These are phyloP conservation scores for Entomortierella chlamydospora DNA, from an alignment of 192 early-diverging fungal species.

Conservation along the genomic window DNA sequence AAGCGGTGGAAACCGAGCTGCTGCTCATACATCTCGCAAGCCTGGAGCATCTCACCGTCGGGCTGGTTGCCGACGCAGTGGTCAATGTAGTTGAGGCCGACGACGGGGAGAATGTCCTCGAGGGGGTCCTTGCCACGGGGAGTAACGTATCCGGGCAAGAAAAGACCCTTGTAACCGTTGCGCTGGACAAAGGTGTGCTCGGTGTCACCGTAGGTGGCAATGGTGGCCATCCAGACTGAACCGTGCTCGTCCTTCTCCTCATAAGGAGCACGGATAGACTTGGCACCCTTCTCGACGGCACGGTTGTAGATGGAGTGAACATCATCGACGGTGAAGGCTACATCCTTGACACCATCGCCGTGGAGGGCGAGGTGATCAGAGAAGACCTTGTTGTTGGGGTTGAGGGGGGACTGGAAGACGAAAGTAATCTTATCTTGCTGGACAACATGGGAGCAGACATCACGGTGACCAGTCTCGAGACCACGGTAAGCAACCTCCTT, in stretches of 20 bases:
- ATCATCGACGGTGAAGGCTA: conserved; percentile 93
- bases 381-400: conserved; percentile 81
- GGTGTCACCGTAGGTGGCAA: conserved; percentile 95
- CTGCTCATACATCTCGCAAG: conserved; percentile 87
- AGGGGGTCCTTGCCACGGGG: conserved; percentile 65
- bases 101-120: conserved; percentile 70
- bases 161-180: conserved; percentile 82
- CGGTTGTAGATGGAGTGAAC: conserved; percentile 79
- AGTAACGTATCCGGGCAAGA: conserved; percentile 83
- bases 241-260: conserved; percentile 89
- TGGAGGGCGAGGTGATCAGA: conserved; percentile 77
- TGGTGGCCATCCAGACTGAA: conserved; percentile 91
- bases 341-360: conserved; percentile 96
- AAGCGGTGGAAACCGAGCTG: conserved; percentile 97
- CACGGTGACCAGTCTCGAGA: conserved; percentile 92
- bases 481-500: conserved; percentile 93
- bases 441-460: conserved; percentile 90
- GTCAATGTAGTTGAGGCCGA: conserved; percentile 82
- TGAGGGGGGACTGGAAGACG: conserved; percentile 92
- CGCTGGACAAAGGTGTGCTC: conserved; percentile 95
- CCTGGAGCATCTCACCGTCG: conserved; percentile 86
- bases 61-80: conserved; percentile 98
- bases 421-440: conserved; percentile 83
- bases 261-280: conserved; percentile 79
- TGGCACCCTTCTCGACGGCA: conserved; percentile 90